Percentiles rank a stretch among this genome's conserved stretches.
Conservation (phyloP, 495 filamentous ascomycete genomes). For the Aspergillus saccharolyticus region DNA sequence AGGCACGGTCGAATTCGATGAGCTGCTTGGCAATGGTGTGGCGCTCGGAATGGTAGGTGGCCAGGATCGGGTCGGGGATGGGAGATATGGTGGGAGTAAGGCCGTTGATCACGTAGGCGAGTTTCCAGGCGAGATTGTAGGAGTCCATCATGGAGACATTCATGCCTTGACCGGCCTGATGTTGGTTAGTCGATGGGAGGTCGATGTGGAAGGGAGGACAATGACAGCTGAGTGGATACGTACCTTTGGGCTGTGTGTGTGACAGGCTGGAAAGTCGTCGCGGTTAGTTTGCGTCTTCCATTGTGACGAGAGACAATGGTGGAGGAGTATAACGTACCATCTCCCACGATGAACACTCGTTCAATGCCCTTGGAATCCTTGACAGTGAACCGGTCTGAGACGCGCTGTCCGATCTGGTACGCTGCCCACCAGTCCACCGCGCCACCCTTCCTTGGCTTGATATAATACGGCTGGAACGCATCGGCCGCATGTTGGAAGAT, state of each 20-base stretch:
- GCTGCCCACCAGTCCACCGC: conserved; percentile 61
- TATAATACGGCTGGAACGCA: conserved; percentile 45
- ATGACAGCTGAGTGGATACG: too few relatives aligned
- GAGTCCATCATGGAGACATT: conserved; percentile 84
- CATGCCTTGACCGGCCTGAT: conserved; percentile 81
- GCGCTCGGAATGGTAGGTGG: conserved; percentile 67
- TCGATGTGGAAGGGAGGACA: not conserved
- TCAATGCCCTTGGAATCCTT: conserved; percentile 43
- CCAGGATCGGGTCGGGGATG: conserved; percentile 51
- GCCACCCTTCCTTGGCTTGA: conserved; percentile 33
- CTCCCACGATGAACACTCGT: conserved; percentile 63
- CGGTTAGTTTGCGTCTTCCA: not conserved
- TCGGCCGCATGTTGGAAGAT: conserved; percentile 39
- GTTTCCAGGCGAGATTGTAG: conserved; percentile 81
- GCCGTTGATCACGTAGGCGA: conserved; percentile 64
- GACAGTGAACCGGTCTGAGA: conserved; percentile 59
- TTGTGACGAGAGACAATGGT: too few relatives aligned
- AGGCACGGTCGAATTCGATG: conserved; percentile 64
- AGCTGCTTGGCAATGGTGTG: conserved; percentile 65
- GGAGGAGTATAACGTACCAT: conserved; percentile 39
- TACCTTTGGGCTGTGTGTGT: conserved; percentile 68
- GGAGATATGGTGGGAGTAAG: conserved; percentile 37
- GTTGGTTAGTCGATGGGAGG: not conserved
- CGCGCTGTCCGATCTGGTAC: conserved; percentile 67
- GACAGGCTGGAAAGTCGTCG: conserved; percentile 31